Conservation (phyloP, 2,329 filamentous ascomycete genomes). For the Pestalotiopsis sp. region DNA sequence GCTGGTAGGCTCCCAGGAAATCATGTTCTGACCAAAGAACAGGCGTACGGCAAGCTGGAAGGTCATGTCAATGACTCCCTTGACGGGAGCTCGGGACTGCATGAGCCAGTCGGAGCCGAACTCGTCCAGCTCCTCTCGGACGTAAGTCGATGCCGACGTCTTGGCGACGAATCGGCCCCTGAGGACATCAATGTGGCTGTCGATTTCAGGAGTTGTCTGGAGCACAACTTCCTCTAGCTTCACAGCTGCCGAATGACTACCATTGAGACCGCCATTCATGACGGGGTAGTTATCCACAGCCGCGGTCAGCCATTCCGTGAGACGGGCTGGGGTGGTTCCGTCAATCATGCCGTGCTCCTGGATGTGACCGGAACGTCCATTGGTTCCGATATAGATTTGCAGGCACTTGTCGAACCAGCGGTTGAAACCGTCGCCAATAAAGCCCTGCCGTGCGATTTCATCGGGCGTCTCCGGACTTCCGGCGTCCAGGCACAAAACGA, state of each 20-base stretch:
- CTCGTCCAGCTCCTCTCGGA: slow-evolving; percentile 10
- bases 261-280: too few species aligned
- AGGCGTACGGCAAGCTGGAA: slow-evolving; percentile 14
- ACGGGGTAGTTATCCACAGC: not conserved
- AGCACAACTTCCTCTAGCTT: slow-evolving; percentile 6
- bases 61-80: slow-evolving; percentile 14
- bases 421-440: slow-evolving; percentile 14
- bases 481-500: slow-evolving; percentile 16
- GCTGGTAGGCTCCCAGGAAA: slow-evolving; percentile 13
- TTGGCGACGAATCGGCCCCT: not conserved
- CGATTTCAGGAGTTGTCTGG: slow-evolving; percentile 7
- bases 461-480: slow-evolving; percentile 10
- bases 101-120: slow-evolving; percentile 13
- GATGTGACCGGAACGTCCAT: slow-evolving; percentile 17
- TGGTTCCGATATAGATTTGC: slow-evolving; percentile 17
- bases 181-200: not conserved
- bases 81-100: slow-evolving; percentile 8
- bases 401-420: slow-evolving; percentile 18
- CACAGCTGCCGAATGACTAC: not conserved
- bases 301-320: slow-evolving; percentile 7
- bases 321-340: slow-evolving; percentile 13
- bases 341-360: slow-evolving; percentile 15
- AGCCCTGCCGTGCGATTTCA: slow-evolving; percentile 8
- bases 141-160: slow-evolving; percentile 11
- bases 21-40: slow-evolving; percentile 13